Percentiles rank a stretch among this genome's conserved stretches.
phyloP scores from a whole-genome alignment of 2,329 filamentous ascomycete species.

The Tympanopsis confertula region DNA sequence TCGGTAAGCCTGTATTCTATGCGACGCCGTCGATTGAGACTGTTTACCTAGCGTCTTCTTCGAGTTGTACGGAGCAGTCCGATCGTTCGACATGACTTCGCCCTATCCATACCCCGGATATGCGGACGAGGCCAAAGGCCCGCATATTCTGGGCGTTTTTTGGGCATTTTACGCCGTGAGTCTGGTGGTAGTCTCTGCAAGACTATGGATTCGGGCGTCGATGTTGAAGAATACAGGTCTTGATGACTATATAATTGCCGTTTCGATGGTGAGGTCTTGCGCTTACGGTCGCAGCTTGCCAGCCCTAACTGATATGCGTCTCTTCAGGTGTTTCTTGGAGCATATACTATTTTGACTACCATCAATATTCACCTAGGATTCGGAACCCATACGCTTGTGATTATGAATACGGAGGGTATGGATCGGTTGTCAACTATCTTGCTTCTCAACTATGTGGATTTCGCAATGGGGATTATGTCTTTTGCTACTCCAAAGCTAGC shows the following conservation, averaged over 20 bases:
- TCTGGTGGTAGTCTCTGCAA: background rate
- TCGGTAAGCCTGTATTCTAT: too few relatives aligned
- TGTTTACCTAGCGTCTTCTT: too few relatives aligned
- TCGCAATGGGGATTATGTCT: background rate
- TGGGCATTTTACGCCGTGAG: background rate
- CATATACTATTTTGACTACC: background rate
- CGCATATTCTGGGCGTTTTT: background rate
- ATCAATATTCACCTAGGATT: too few relatives aligned
- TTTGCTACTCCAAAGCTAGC: background rate
- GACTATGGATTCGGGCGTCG: background rate
- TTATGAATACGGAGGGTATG: slow-evolving; percentile 16
- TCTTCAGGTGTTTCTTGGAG: slow-evolving; percentile 3
- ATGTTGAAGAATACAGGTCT: background rate
- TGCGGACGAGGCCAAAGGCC: background rate
- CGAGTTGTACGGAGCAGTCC: too few relatives aligned
- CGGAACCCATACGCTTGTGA: slow-evolving; percentile 6
- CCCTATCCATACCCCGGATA: too few relatives aligned
- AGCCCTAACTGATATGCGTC: slow-evolving; percentile 3
- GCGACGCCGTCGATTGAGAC: too few relatives aligned
- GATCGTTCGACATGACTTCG: too few relatives aligned
- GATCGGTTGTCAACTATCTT: slow-evolving; percentile 12
- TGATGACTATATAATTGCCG: background rate
- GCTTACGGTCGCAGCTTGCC: background rate
- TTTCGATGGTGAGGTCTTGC: slow-evolving; percentile 2
- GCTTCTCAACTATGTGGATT: background rate